Percentiles rank a stretch among this genome's conserved stretches.
Conservation (phyloP, 768 basidiomycete genomes). For the Mycena crocata region DNA sequence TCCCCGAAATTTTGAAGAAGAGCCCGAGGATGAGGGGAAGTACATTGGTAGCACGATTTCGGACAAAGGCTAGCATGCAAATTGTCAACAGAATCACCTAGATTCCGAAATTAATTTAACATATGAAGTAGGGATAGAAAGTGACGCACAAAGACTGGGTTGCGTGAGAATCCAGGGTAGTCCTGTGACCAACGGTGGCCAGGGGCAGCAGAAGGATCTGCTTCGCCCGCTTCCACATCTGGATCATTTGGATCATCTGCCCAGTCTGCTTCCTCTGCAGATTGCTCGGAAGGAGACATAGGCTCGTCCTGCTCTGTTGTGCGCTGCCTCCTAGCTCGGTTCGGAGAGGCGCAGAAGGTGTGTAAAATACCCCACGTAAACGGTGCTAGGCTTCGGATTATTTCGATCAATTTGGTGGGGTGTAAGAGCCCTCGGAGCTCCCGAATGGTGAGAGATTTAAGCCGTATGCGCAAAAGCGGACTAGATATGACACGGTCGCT, state of each 20-base stretch:
- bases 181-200: not conserved
- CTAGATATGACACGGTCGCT: slow-evolving; percentile 19
- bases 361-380: slow-evolving; percentile 7
- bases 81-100: slow-evolving; percentile 29
- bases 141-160: slow-evolving; percentile 33
- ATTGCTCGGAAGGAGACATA: not conserved
- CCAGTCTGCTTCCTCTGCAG: not conserved
- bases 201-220: too few species aligned
- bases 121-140: not conserved
- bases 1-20: slow-evolving; percentile 44
- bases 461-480: slow-evolving; percentile 8
- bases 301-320: not conserved
- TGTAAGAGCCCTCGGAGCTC: slow-evolving; percentile 2
- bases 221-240: not conserved
- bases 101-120: not conserved
- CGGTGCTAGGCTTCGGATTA: not conserved
- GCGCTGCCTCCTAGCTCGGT: not conserved
- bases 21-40: slow-evolving; percentile 42
- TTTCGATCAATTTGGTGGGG: slow-evolving; percentile 6
- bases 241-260: slow-evolving; percentile 13
- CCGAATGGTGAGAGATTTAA: slow-evolving; percentile 16
- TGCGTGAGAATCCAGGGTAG: slow-evolving; percentile 32
- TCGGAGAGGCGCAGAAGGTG: not conserved
- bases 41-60: slow-evolving; percentile 42
- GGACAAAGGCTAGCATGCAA: slow-evolving; percentile 38